phyloP scores from a whole-genome alignment of 2,329 filamentous ascomycete genomes.

The Fusarium lyarnte region DNA sequence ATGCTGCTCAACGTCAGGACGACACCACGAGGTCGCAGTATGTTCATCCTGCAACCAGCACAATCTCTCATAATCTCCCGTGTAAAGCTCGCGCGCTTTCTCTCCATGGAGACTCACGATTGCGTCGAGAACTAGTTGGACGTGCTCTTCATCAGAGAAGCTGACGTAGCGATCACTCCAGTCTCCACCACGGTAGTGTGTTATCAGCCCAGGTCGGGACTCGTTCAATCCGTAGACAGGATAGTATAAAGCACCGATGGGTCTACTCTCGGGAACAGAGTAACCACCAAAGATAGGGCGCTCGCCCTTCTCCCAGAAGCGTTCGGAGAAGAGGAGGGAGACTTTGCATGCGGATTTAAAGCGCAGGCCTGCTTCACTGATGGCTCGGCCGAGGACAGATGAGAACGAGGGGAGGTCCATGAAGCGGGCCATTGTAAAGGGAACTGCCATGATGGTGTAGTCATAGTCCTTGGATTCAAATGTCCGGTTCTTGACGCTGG shows the following conservation, averaged over 20 bases:
- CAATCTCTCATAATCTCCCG: constrained; percentile 6
- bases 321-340: constrained; percentile 62
- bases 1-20: constrained; percentile 71
- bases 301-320: constrained; percentile 65
- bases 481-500: constrained; percentile 57
- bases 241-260: constrained; percentile 72
- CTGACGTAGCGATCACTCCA: constrained; percentile 2
- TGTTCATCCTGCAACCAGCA: constrained; percentile 22
- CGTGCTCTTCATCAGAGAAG: constrained; percentile 48
- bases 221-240: constrained; percentile 73
- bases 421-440: constrained; percentile 70
- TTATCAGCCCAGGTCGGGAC: constrained; percentile 69
- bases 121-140: constrained; percentile 1
- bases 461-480: constrained; percentile 61
- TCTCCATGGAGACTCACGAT: constrained; percentile 16
- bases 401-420: constrained; percentile 63
- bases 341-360: constrained; percentile 55
- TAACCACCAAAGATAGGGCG: constrained; percentile 72
- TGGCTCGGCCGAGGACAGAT: constrained; percentile 1
- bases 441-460: constrained; percentile 72
- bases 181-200: constrained; percentile 62
- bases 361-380: constrained; percentile 10
- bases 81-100: neutral
- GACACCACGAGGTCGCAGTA: constrained; percentile 61
- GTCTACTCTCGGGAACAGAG: constrained; percentile 64